Evolutionary conservation across 1,284 basidiomycete species (phyloP).

Genomic region (Austroboletus rostrupii): DNA sequence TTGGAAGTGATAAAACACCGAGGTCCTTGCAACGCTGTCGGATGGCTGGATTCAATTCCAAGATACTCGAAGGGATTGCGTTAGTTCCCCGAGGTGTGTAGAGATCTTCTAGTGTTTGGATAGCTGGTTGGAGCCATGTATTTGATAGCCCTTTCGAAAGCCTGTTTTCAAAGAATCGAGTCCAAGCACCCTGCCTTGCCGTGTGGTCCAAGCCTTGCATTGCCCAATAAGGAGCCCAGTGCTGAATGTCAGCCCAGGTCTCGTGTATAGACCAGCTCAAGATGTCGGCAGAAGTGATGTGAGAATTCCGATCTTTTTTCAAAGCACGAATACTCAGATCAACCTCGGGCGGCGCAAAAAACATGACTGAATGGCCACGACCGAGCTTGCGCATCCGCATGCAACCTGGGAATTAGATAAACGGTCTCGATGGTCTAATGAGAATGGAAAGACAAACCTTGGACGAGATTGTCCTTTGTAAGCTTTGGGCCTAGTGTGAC

Average conservation of each 20-base stretch:
- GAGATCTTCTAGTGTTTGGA: slow-evolving; percentile 11
- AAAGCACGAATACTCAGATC: slow-evolving; percentile 36
- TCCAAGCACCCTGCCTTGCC: no score
- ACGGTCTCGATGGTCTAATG: no score
- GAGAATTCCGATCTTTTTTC: slow-evolving; percentile 1
- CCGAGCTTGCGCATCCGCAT: slow-evolving; percentile 49
- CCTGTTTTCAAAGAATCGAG: slow-evolving; percentile 6
- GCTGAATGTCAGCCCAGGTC: slow-evolving; percentile 39
- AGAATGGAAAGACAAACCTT: not conserved
- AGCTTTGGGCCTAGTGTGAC: not conserved
- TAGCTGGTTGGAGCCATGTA: slow-evolving; percentile 36
- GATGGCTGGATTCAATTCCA: not conserved
- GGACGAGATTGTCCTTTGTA: not conserved
- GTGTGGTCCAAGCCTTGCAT: no score
- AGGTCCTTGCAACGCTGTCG: not conserved
- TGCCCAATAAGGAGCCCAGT: slow-evolving; percentile 24
- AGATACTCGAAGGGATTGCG: not conserved
- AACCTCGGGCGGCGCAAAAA: slow-evolving; percentile 44
- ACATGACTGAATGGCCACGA: slow-evolving; percentile 42
- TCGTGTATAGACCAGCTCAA: slow-evolving; percentile 41
- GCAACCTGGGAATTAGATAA: slow-evolving; percentile 29
- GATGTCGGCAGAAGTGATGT: slow-evolving; percentile 30
- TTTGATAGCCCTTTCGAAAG: slow-evolving; percentile 12
- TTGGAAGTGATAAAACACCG: not conserved
- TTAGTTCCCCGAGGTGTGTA: not conserved